Conservation (phyloP, 169 alveolate genomes). For the Besnoitia besnoiti region DNA sequence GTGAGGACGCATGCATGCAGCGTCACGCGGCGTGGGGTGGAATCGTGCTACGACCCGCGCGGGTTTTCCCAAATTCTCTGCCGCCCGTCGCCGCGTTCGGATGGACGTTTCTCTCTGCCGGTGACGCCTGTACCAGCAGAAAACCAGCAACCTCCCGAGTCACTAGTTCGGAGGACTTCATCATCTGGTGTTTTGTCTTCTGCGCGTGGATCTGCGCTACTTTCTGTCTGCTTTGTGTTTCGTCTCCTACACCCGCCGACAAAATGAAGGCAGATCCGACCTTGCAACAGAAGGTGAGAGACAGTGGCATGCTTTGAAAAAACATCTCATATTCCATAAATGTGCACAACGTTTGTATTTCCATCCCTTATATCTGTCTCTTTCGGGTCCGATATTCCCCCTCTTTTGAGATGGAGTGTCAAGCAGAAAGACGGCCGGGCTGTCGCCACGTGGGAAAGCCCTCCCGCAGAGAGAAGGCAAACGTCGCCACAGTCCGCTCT, state of each 20-base stretch:
- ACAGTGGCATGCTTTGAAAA: not conserved
- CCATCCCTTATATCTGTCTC: no score
- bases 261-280: conserved; percentile 35
- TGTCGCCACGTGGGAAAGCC: no score
- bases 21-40: not conserved
- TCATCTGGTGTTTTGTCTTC: not conserved
- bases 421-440: no score
- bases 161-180: not conserved
- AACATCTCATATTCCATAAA: no score
- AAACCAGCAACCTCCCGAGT: not conserved
- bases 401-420: no score
- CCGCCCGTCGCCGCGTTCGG: not conserved
- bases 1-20: not conserved
- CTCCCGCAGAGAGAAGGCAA: no score
- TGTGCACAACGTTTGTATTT: no score
- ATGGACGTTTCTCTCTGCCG: not conserved
- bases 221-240: conserved; percentile 1
- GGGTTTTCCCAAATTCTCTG: not conserved
- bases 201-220: not conserved
- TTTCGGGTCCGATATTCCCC: no score
- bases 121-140: not conserved
- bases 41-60: not conserved
- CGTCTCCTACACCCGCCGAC: not conserved
- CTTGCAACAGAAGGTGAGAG: conserved; percentile 40
- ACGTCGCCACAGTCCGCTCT: no score